Evolutionary conservation across 192 early-diverging fungal genomes (phyloP).

Genomic region (Phlyctochytrium bullatum): DNA sequence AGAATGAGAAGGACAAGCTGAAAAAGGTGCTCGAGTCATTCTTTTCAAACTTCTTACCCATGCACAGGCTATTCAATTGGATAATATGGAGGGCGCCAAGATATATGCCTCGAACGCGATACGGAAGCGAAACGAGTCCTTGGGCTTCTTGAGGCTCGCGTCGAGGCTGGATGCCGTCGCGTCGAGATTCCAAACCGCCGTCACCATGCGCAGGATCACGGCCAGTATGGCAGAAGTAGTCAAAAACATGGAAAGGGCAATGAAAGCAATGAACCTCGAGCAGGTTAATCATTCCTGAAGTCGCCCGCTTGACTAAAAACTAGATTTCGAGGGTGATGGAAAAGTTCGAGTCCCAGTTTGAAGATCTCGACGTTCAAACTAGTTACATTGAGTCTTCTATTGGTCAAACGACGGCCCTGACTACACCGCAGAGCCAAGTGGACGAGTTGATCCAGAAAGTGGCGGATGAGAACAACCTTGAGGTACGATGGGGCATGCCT

Average conservation of each 20-base stretch:
- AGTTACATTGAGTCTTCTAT: conserved; percentile 95
- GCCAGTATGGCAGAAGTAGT: conserved; percentile 84
- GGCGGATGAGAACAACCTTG: conserved; percentile 93
- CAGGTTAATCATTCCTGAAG: conserved; percentile 50
- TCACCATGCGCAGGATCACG: conserved; percentile 86
- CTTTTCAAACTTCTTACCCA: neutral
- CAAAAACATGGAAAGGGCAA: conserved; percentile 90
- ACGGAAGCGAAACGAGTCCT: conserved; percentile 91
- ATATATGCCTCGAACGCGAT: conserved; percentile 95
- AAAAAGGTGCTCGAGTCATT: conserved; percentile 69
- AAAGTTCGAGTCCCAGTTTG: conserved; percentile 94
- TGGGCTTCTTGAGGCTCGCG: conserved; percentile 82
- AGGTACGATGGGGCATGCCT: conserved; percentile 72
- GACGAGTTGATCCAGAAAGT: conserved; percentile 94
- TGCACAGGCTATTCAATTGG: conserved; percentile 81
- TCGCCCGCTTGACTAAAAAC: neutral
- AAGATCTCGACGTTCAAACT: conserved; percentile 96
- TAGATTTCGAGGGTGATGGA: conserved; percentile 97
- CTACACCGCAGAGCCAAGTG: conserved; percentile 88
- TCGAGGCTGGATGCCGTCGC: conserved; percentile 93
- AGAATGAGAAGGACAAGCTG: conserved; percentile 72
- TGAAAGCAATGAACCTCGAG: conserved; percentile 95
- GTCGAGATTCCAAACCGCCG: conserved; percentile 86
- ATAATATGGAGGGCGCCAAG: conserved; percentile 88
- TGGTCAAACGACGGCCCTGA: conserved; percentile 78